Base-by-base conservation (phyloP, 345 rosid genomes). In the Acer yangbiense region DNA sequence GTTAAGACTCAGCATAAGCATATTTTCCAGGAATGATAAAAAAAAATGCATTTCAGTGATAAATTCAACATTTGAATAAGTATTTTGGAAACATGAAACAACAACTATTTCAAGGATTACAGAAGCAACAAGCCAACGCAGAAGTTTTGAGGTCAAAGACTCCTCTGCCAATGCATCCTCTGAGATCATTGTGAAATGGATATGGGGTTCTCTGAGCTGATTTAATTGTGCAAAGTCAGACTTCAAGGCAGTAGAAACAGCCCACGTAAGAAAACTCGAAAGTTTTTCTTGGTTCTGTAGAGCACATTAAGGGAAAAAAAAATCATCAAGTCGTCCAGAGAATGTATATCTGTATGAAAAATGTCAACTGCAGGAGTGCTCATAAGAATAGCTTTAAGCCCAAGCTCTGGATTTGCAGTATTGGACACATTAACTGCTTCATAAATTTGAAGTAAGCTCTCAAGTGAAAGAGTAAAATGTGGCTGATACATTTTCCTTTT, bases 41-140 rank as follows among this genome's bases (percentile, higher is more conserved):
- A 23, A 23, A 23, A 65, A 73, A 44, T 43, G n/a, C 18, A 44
- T 44, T 11, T 74, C 52, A 18, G 8, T 39, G 58, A 61, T 9
- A n/a, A 68, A 23, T 7, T 5, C 57, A 74, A 25, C 4, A 3
- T 44, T 29, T 21, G 3, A 74, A 29, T 50, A 50, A 50, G 77
- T 18, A 60, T 60, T 20, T 21, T 60, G 9, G 3, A 60, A 60
- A n/a, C 64, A 50, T 54, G 58, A 20, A 21, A 60, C 8, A 48
- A 48, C 25, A 46, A 6, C 27, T 11, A 64, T 17, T 44, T 48
- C n/a, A 25, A 82, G 94, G 82, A 94, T 89, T 77, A 87, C 93
- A 13, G 91, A 84, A 76, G 97, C 97, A 71, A 80, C 76, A 65
- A 96, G 88, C 99, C 99, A 94, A 17, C 97, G 94, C 68, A 92